phyloP scores from a whole-genome alignment of 768 basidiomycete genomes.

The Boletellus sp. region DNA sequence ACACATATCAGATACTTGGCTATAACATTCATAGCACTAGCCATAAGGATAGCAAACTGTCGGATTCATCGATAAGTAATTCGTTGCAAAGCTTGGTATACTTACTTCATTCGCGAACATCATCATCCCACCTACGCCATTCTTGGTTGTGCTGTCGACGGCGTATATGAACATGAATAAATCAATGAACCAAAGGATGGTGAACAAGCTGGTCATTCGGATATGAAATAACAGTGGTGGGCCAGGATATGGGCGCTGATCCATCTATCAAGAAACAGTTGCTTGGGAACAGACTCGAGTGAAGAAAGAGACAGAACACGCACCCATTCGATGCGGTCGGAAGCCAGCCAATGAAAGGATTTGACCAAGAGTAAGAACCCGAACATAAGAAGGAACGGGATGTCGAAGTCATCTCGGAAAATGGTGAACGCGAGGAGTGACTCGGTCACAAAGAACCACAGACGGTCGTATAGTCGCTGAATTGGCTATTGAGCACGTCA shows the following conservation, averaged over 20 bases:
- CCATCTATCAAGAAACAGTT: conserved; percentile 68
- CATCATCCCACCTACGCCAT: conserved; percentile 87
- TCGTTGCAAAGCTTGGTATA: conserved; percentile 5
- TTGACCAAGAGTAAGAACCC: conserved; percentile 92
- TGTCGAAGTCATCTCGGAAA: conserved; percentile 92
- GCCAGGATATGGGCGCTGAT: conserved; percentile 87
- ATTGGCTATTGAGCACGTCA: not conserved
- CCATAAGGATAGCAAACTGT: conserved; percentile 87
- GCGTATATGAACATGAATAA: conserved; percentile 74
- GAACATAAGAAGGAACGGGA: conserved; percentile 92
- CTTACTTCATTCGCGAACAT: conserved; percentile 91
- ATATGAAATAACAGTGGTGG: conserved; percentile 81
- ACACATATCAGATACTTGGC: conserved; percentile 80
- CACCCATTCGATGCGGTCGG: conserved; percentile 96
- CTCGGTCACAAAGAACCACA: conserved; percentile 98
- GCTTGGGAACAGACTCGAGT: not conserved
- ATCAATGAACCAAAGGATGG: conserved; percentile 73
- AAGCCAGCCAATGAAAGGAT: conserved; percentile 96
- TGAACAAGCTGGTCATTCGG: conserved; percentile 71
- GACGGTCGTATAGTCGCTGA: conserved; percentile 90
- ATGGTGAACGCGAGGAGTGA: conserved; percentile 95
- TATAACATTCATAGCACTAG: conserved; percentile 71
- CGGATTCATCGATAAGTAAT: conserved; percentile 11
- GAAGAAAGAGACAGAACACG: conserved; percentile 20
- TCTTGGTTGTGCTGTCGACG: conserved; percentile 71